Evolutionary conservation across 768 basidiomycete species (phyloP), one percentile per base, ranked within the genome.

Genomic region (Naganishia onofrii): DNA sequence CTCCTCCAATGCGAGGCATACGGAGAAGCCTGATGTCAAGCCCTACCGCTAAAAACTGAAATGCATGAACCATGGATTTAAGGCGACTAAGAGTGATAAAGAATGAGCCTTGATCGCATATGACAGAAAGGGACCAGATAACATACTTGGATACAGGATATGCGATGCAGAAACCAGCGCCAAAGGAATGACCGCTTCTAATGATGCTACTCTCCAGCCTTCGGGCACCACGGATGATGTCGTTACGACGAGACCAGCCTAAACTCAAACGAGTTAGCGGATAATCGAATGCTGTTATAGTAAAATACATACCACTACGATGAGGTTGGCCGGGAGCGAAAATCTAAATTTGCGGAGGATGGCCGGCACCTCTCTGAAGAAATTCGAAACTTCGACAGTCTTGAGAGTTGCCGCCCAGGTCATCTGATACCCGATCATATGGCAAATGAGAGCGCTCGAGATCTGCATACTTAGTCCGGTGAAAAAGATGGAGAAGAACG

Each of bases 361-460:
- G 68, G 87, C 86, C 0, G 93, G 93, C 15, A 93, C 87, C 79
- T 95, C 92, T 67, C 89, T 86, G 86, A 90, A 93, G 84, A 95
- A 93, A 78, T 93, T 93, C 6, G 89, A 90, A 57, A 87, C 85
- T 80, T 93, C 89, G 48, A 93, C 90, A 80, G 91, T 90, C 85
- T 92, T 93, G 74, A 86, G 86, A 4, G 90, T 91, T 6, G 89
- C 87, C 28, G 86, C 86, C 90, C 90, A 91, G 12, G 86, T 84
- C 80, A 82, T 81, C 76, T 88, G 84, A 73, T 86, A 88, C 42
- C 86, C 85, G 76, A 87, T 84, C 23, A 87, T 32, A 77, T 88
- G 87, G 0, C 85, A 84, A 53, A 85, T 81, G 51, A 88, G 82
- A 3, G 87, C 86, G 29, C 85, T 84, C 32, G 85, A 83, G 48